Conservation (phyloP, 2,329 filamentous ascomycete genomes). For the Sporothrix phasma region DNA sequence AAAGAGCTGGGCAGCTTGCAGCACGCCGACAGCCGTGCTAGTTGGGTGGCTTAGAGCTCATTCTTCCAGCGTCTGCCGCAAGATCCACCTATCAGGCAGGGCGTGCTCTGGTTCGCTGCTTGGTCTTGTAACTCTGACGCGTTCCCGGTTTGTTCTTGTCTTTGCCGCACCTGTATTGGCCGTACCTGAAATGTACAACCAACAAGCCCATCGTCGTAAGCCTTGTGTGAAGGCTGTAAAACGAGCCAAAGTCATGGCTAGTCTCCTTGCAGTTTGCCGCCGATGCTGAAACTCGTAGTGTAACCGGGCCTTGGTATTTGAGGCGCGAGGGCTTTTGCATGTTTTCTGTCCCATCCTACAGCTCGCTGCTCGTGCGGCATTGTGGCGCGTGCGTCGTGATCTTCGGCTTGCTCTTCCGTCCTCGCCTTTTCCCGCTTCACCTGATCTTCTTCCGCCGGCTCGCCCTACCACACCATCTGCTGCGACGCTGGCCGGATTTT, state of each 20-base stretch:
- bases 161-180: neutral
- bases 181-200: neutral
- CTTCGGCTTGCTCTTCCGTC: neutral
- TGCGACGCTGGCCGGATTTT: neutral
- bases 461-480: conserved; percentile 3
- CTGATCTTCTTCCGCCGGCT: neutral
- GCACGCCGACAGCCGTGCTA: neutral
- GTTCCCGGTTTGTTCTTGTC: neutral
- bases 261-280: neutral
- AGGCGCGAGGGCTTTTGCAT: no score
- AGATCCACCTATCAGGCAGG: neutral
- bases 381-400: neutral
- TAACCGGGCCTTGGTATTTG: no score
- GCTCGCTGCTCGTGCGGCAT: neutral
- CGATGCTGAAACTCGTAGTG: neutral
- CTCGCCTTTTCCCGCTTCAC: neutral
- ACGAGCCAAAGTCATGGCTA: no score
- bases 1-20: neutral
- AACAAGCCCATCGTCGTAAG: neutral
- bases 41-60: neutral
- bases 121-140: neutral
- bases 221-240: neutral
- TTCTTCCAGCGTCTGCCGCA: neutral
- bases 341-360: neutral
- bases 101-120: neutral